Percentiles rank a stretch among this genome's conserved stretches.
Conservation (phyloP, 495 filamentous ascomycete genomes). For the Aspergillus hancockii region DNA sequence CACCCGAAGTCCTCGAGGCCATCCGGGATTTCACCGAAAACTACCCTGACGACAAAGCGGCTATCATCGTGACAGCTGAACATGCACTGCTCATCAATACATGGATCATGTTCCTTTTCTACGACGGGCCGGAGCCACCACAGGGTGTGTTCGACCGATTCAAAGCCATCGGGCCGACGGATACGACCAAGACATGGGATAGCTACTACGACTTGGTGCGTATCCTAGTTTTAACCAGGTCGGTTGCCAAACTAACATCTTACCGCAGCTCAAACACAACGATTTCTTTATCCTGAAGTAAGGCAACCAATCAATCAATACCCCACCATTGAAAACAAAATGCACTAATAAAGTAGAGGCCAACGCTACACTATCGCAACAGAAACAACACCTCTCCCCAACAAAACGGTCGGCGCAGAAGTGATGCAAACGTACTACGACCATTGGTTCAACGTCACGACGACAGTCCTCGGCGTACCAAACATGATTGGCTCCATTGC, state of each 20-base stretch:
- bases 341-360: conserved; percentile 30
- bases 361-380: conserved; percentile 57
- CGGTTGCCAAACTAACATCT: neutral
- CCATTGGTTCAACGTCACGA: conserved; percentile 51
- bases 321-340: neutral
- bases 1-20: conserved; percentile 43
- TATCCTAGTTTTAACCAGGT: neutral
- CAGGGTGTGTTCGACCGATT: conserved; percentile 57
- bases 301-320: conserved; percentile 12
- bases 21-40: conserved; percentile 54
- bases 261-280: conserved; percentile 34
- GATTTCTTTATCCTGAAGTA: conserved; percentile 41
- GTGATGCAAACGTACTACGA: conserved; percentile 50
- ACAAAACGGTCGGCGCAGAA: conserved; percentile 34
- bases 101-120: conserved; percentile 65
- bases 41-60: conserved; percentile 52
- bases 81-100: conserved; percentile 50
- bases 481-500: conserved; percentile 54
- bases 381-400: conserved; percentile 57
- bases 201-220: conserved; percentile 53
- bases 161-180: conserved; percentile 46
- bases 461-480: conserved; percentile 43
- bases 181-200: conserved; percentile 52
- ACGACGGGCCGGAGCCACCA: conserved; percentile 58
- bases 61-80: conserved; percentile 56